Evolutionary conservation across 2,329 filamentous ascomycete species (phyloP), one percentile per base, ranked within the genome.

Genomic region (Verticillium klebahnii): DNA sequence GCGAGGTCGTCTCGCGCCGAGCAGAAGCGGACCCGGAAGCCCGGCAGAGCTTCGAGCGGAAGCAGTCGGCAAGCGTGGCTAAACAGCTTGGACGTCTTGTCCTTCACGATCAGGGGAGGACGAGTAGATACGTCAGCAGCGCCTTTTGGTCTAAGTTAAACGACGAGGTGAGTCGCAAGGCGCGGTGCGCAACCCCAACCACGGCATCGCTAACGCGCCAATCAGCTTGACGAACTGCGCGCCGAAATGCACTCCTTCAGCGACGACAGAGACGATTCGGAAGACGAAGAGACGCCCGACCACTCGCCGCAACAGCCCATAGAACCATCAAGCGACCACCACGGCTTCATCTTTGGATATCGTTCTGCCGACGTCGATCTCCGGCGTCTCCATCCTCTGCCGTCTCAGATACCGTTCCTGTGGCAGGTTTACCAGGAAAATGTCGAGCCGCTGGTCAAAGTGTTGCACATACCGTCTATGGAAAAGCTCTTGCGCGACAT

Each of bases 111-210:
- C 81, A 82, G 61, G 88, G 87, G 45, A 85, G 85, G 63, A 89
- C 85, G 57, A 87, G 85, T 61, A 80, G 89, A 70, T 93, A 93
- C 71, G 85, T 93, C 67, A 91, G 89, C 75, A 91, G 86, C 71
- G 88, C 85, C 7, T 91, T 93, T 69, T 92, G 89, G 89, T 85
- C 89, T 23, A 90, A 85, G 64, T 80, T 93, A 59, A 90, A 88
- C 63, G 90, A 92, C 60, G 89, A 93, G 80, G 87, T 89, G 74
- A 60, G 76, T 67, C 57, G 57, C 45, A 12, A 5, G 14, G 17
- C 2, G 45, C 19, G 7, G 45, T 50, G 45, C n/a, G 45, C n/a
- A 14, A 36, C 17, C 25, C 6, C 11, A 7, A 9, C 2, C 29
- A 8, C 5, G 8, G 12, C 29, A 32, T n/a, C 12, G 54, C 25